Evolutionary conservation across 192 early-diverging fungal genomes (phyloP), one percentile per base, ranked within the genome.

Genomic region (Coemansia javaensis): DNA sequence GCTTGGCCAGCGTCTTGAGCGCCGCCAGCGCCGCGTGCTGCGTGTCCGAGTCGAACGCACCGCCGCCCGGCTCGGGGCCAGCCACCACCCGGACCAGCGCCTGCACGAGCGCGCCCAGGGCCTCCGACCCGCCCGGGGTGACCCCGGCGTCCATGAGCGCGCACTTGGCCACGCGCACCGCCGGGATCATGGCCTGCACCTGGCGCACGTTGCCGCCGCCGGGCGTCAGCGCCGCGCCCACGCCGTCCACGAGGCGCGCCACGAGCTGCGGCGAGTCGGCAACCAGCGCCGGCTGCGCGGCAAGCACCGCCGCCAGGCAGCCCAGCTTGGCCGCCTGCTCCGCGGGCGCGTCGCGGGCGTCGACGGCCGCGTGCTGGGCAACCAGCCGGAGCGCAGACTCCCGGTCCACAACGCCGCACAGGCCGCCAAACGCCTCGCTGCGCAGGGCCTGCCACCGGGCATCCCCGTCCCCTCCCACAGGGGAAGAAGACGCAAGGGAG

Each of bases 291-390:
- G 86, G 83, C 4, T 75, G 66, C 59, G 79, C 75, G 7, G 67
- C 62, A 18, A 97, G 68, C 4, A 90, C 84, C 4, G 81, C 81
- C 36, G 82, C 79, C 46, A 95, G 50, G 17, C 86, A 85, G 32
- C 73, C 69, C 63, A 93, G 82, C 79, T 90, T 85, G 8, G 84
- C 72, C 13, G 78, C 80, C 34, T 80, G 77, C 32, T 86, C 40
- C 2, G 25, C 13, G 0, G 58, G 46, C 5, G 59, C 28, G 23
- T 67, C 60, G 20, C 18, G 21, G 4, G 47, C 18, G 20, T 16
- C 34, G 38, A 27, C 28, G 1, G 61, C 13, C 7, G 68, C 54
- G 22, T 68, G 30, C 43, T 66, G 54, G 5, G 38, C 28, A 12
- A 75, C 33, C 20, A 75, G 51, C 18, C 20, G 32, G 17, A 21